These are phyloP conservation scores for Acacia melanoxylon DNA, from an alignment of 306 rosid genomes.

Conservation along the genomic window DNA sequence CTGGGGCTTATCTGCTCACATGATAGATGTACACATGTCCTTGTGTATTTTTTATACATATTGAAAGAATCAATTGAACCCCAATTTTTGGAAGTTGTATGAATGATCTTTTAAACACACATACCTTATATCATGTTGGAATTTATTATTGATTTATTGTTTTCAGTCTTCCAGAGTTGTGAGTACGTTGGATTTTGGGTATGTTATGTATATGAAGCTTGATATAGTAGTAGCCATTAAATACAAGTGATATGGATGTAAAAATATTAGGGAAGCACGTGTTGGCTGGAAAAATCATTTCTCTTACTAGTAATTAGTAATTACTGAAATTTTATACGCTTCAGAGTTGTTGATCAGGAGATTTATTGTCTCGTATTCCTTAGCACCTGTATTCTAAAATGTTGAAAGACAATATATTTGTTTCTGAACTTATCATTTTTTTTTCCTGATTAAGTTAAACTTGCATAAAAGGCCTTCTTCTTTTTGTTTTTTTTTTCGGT, in stretches of 20 bases:
- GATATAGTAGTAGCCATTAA: neutral
- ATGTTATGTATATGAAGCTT: neutral
- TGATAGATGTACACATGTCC: neutral
- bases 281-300: neutral
- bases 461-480: neutral
- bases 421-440: neutral
- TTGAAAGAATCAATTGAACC: neutral
- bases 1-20: neutral
- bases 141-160: neutral
- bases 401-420: neutral
- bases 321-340: neutral
- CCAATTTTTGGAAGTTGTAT: neutral
- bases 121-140: neutral
- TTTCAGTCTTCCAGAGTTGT: neutral
- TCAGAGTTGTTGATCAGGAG: slow-evolving; percentile 1
- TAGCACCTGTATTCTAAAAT: neutral
- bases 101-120: neutral
- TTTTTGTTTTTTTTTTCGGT: neutral
- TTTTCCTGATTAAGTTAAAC: neutral
- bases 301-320: neutral
- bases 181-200: neutral
- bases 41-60: neutral
- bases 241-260: slow-evolving; percentile 6
- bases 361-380: neutral
- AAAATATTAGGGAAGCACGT: neutral